Evolutionary conservation across 192 early-diverging fungal species (phyloP).

Genomic region (Backusella tarrabulga): DNA sequence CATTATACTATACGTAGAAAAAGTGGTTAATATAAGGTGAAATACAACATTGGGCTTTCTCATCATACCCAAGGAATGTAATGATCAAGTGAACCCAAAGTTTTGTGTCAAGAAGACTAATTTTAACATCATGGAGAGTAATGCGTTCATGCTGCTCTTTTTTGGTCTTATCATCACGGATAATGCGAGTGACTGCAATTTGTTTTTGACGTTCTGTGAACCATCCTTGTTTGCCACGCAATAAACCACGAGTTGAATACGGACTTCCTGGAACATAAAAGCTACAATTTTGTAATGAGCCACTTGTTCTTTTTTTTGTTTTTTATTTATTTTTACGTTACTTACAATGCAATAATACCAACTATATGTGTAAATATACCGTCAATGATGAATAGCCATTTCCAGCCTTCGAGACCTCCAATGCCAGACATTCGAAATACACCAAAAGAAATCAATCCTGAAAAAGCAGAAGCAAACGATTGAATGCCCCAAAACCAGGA

Average conservation of each 20-base stretch:
- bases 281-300: neutral
- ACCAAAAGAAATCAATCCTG: slow-evolving; percentile 56
- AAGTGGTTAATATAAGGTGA: neutral
- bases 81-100: slow-evolving; percentile 23
- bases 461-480: slow-evolving; percentile 48
- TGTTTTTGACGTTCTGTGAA: slow-evolving; percentile 49
- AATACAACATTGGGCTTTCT: neutral
- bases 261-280: slow-evolving; percentile 56
- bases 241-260: slow-evolving; percentile 24
- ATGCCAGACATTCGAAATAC: slow-evolving; percentile 53
- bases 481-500: slow-evolving; percentile 52
- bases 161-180: slow-evolving; percentile 58
- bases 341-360: slow-evolving; percentile 46
- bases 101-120: slow-evolving; percentile 8
- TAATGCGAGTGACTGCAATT: slow-evolving; percentile 57
- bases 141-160: slow-evolving; percentile 25
- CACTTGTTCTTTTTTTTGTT: neutral
- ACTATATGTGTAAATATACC: slow-evolving; percentile 54
- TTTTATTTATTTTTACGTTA: neutral
- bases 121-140: slow-evolving; percentile 13
- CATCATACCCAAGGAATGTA: slow-evolving; percentile 10
- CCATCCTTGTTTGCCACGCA: slow-evolving; percentile 40
- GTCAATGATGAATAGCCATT: slow-evolving; percentile 66
- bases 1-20: slow-evolving; percentile 12
- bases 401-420: slow-evolving; percentile 56